A percentile compares a stretch with the other conserved stretches of the same genome.
These are phyloP conservation scores for Cryptococcus hybrid DNA, from an alignment of 1,284 basidiomycete species.

Conservation along the genomic window DNA sequence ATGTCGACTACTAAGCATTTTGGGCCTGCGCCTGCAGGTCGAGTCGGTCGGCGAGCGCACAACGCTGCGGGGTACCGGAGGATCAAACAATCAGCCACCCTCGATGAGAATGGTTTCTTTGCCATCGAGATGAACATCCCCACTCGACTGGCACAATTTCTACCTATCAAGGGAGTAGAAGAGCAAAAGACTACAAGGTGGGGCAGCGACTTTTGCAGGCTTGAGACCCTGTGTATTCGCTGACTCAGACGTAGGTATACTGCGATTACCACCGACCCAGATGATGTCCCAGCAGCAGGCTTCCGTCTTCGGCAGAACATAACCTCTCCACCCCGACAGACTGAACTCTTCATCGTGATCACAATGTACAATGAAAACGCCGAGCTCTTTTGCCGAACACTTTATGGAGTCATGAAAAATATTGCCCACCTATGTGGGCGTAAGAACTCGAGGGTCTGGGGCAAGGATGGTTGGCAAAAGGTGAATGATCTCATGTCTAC, in stretches of 20 bases:
- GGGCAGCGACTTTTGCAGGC: constrained; percentile 8
- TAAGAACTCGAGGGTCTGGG: constrained; percentile 95
- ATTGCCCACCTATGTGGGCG: constrained; percentile 86
- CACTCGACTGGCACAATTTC: constrained; percentile 65
- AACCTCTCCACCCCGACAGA: constrained; percentile 64
- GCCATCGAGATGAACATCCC: constrained; percentile 82
- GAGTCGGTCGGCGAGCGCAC: constrained; percentile 70
- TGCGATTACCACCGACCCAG: constrained; percentile 88
- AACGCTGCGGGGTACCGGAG: constrained; percentile 40
- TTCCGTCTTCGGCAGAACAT: constrained; percentile 85
- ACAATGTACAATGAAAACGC: constrained; percentile 99
- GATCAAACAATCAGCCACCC: constrained; percentile 51
- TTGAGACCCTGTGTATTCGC: background rate
- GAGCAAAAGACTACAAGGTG: constrained; percentile 84
- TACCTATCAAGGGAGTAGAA: constrained; percentile 73
- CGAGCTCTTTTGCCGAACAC: constrained; percentile 84
- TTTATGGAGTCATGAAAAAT: constrained; percentile 94
- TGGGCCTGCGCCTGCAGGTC: constrained; percentile 78
- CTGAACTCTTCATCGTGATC: constrained; percentile 91
- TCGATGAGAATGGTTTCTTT: constrained; percentile 70
- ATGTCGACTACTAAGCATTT: constrained; percentile 65
- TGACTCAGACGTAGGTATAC: constrained; percentile 55
- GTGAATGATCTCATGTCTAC: constrained; percentile 46
- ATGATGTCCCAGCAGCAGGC: constrained; percentile 80
- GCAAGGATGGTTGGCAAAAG: constrained; percentile 95